Percentiles rank a stretch among this genome's conserved stretches.
These are phyloP conservation scores for Coniochaeta prunicola DNA, from an alignment of 2,329 filamentous ascomycete species.

Conservation along the genomic window DNA sequence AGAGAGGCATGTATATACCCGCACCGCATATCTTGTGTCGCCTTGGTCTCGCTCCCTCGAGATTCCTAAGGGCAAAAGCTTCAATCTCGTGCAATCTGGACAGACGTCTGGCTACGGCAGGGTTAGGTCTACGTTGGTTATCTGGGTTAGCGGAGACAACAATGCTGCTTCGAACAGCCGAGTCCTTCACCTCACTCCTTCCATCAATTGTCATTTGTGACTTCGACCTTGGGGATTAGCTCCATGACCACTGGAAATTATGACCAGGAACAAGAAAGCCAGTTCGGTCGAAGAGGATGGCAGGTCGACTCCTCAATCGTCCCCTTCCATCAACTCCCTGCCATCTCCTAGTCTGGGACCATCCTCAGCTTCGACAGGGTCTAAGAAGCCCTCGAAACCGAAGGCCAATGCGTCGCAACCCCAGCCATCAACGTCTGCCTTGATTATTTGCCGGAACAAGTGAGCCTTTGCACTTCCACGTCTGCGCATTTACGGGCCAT, in stretches of 20 bases:
- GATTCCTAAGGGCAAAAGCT: not conserved
- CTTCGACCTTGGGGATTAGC: not conserved
- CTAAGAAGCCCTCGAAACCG: not conserved
- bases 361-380: not conserved
- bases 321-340: not conserved
- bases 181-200: not conserved
- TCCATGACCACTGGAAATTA: not conserved
- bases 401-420: conserved; percentile 4
- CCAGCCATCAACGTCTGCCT: conserved; percentile 9
- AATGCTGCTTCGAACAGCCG: not conserved
- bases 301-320: conserved; percentile 1
- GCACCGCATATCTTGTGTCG: not conserved
- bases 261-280: conserved; percentile 4
- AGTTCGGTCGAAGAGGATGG: not conserved
- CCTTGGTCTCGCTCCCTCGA: not conserved
- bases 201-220: not conserved
- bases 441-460: conserved; percentile 19
- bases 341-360: not conserved
- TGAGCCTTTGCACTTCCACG: conserved; percentile 1
- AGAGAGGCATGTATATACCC: not conserved
- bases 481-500: not conserved
- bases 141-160: not conserved
- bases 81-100: not conserved
- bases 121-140: no score
- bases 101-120: not conserved